Percentiles rank a stretch among this genome's conserved stretches.
These are phyloP conservation scores for Brassica balearica DNA, from an alignment of 441 rosid species.

Conservation along the genomic window DNA sequence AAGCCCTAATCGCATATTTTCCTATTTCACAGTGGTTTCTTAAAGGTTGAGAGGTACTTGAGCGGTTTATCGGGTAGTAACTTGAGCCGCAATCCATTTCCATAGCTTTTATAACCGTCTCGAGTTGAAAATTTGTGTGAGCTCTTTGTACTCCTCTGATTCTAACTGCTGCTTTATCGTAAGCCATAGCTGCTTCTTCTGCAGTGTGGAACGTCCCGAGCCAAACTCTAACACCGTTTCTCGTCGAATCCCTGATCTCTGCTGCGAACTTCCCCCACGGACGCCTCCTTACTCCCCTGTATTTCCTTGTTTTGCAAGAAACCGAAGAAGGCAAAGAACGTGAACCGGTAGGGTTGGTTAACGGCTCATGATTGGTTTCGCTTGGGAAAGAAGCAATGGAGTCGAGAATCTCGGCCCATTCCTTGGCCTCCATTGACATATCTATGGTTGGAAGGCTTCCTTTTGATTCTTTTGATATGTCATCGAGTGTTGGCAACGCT, in stretches of 20 bases:
- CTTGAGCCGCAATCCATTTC: slow-evolving; percentile 35
- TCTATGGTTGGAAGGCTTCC: slow-evolving; percentile 55
- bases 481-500: slow-evolving; percentile 54
- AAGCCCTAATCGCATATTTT: slow-evolving; percentile 11
- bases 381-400: slow-evolving; percentile 37
- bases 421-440: slow-evolving; percentile 65
- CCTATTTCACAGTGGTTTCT: not conserved
- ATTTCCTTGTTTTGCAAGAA: slow-evolving; percentile 46
- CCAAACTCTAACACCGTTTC: slow-evolving; percentile 68
- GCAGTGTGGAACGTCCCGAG: slow-evolving; percentile 71
- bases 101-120: slow-evolving; percentile 55
- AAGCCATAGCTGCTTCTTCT: slow-evolving; percentile 72
- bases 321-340: slow-evolving; percentile 28
- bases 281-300: slow-evolving; percentile 64
- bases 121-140: slow-evolving; percentile 61
- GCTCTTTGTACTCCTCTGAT: slow-evolving; percentile 61
- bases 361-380: slow-evolving; percentile 18
- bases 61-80: slow-evolving; percentile 10
- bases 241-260: slow-evolving; percentile 62
- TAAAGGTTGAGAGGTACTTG: not conserved
- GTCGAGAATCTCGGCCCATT: slow-evolving; percentile 64
- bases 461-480: slow-evolving; percentile 40
- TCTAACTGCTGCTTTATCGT: slow-evolving; percentile 67
- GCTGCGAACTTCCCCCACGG: slow-evolving; percentile 77
- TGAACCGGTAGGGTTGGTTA: slow-evolving; percentile 13